phyloP scores from a whole-genome alignment of 805 yeast species.

The Millerago galiae region DNA sequence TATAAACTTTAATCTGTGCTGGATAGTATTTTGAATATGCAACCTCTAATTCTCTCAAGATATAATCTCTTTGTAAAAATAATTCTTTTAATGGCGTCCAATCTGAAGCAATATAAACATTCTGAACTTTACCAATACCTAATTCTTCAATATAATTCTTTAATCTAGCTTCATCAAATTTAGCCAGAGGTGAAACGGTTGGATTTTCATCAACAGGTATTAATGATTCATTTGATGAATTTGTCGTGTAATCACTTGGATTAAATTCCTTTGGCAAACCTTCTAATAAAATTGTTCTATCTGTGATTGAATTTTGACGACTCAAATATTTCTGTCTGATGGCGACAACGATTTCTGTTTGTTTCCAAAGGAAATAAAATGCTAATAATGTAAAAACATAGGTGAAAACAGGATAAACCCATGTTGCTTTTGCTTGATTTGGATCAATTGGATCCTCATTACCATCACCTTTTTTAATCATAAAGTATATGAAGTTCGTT shows the following conservation, averaged over 20 bases:
- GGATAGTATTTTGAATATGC: conserved; percentile 26
- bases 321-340: conserved; percentile 83
- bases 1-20: conserved; percentile 19
- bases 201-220: not conserved
- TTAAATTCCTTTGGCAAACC: conserved; percentile 84
- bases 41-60: conserved; percentile 57
- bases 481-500: conserved; percentile 11
- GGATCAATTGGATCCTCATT: conserved; percentile 36
- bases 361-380: conserved; percentile 54
- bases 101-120: conserved; percentile 74
- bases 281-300: conserved; percentile 78
- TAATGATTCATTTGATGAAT: conserved; percentile 10
- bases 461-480: conserved; percentile 18
- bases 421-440: conserved; percentile 49
- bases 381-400: conserved; percentile 75
- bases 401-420: conserved; percentile 87
- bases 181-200: not conserved
- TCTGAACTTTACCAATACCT: conserved; percentile 74
- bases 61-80: conserved; percentile 47
- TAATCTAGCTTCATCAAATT: conserved; percentile 51
- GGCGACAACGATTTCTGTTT: conserved; percentile 65
- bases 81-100: conserved; percentile 69
- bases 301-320: conserved; percentile 81
- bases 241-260: conserved; percentile 18
- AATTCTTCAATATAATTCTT: conserved; percentile 70